phyloP scores from a whole-genome alignment of 768 basidiomycete species.

The Mycena galericulata region DNA sequence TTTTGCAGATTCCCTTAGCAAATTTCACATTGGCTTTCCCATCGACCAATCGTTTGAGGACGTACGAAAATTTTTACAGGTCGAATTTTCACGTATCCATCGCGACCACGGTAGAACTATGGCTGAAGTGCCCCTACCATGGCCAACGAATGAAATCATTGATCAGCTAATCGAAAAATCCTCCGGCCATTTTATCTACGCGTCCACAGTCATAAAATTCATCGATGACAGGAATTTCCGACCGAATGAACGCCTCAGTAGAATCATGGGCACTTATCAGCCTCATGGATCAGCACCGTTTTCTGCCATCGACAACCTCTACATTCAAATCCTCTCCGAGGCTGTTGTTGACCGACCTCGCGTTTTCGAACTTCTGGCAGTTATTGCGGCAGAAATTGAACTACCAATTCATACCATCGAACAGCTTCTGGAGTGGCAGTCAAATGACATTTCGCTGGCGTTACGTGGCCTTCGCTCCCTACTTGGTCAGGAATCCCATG shows the following conservation, averaged over 20 bases:
- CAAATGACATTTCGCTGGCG: background rate
- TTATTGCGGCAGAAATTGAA: conserved; percentile 8
- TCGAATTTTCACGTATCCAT: conserved; percentile 15
- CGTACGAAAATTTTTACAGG: conserved; percentile 10
- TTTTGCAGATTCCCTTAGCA: conserved; percentile 4
- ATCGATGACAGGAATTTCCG: conserved; percentile 12
- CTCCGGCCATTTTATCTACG: too few relatives aligned
- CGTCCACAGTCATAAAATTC: conserved; percentile 8
- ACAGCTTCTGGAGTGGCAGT: conserved; percentile 2
- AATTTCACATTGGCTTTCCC: conserved; percentile 3
- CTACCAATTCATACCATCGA: conserved; percentile 1
- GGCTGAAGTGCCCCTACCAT: conserved; percentile 1
- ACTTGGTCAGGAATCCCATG: background rate
- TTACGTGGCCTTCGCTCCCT: conserved; percentile 9
- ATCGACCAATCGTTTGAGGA: conserved; percentile 10
- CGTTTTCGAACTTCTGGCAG: conserved; percentile 13
- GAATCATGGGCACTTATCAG: conserved; percentile 4
- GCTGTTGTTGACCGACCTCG: conserved; percentile 9
- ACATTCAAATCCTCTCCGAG: conserved; percentile 12
- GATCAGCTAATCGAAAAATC: conserved; percentile 7
- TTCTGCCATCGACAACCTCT: conserved; percentile 1
- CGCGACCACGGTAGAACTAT: background rate
- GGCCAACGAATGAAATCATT: conserved; percentile 7
- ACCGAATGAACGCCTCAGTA: conserved; percentile 10
- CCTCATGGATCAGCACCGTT: conserved; percentile 7